Conservation (phyloP, 306 rosid species). For the Casuarina glauca region DNA sequence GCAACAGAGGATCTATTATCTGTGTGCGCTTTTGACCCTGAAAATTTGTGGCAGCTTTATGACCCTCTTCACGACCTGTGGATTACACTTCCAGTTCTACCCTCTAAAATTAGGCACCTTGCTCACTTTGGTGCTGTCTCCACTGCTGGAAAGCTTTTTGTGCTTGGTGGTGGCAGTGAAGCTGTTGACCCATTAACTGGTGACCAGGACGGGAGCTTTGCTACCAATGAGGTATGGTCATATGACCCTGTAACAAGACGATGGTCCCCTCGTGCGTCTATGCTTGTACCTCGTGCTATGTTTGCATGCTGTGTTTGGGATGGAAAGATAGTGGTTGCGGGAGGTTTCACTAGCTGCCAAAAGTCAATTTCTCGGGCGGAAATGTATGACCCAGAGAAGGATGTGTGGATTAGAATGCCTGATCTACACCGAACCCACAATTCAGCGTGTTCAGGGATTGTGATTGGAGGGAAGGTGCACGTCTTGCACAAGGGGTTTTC, state of each 20-base stretch:
- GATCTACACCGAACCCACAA: conserved; percentile 87
- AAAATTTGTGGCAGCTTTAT: conserved; percentile 92
- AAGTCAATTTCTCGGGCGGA: conserved; percentile 94
- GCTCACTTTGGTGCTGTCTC: conserved; percentile 90
- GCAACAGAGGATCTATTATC: conserved; percentile 78
- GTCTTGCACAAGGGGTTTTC: conserved; percentile 94
- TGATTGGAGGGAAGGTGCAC: conserved; percentile 75
- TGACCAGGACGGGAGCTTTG: conserved; percentile 94
- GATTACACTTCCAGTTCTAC: conserved; percentile 94
- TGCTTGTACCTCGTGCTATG: conserved; percentile 95
- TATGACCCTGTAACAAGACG: conserved; percentile 77
- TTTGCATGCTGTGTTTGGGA: conserved; percentile 94
- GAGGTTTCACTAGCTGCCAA: conserved; percentile 93
- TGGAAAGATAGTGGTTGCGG: conserved; percentile 90
- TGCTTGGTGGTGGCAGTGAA: conserved; percentile 95
- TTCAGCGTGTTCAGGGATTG: conserved; percentile 90
- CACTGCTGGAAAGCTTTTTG: conserved; percentile 82
- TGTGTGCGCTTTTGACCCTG: conserved; percentile 92
- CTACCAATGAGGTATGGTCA: conserved; percentile 97
- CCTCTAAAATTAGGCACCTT: conserved; percentile 85
- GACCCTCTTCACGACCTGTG: conserved; percentile 86
- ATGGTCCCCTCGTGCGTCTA: conserved; percentile 78
- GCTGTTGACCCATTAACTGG: conserved; percentile 95
- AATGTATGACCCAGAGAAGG: conserved; percentile 85
- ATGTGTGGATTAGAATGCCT: conserved; percentile 77